A percentile compares a stretch with the other conserved stretches of the same genome.
These are phyloP conservation scores for Pouteria glomerata DNA, from an alignment of 148 eudicot species.

Conservation along the genomic window DNA sequence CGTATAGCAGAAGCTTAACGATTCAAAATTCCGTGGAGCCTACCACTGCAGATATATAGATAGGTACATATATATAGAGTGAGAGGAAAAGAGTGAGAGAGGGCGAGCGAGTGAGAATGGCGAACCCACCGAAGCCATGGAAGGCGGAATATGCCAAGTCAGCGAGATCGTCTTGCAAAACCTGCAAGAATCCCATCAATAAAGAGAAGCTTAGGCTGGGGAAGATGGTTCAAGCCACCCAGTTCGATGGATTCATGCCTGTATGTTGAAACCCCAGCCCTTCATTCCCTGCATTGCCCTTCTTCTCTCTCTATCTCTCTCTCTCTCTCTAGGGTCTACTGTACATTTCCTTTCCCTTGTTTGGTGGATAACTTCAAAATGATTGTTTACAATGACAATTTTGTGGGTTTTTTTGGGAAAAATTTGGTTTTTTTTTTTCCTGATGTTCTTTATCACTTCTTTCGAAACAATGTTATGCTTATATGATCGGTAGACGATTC, in stretches of 20 bases:
- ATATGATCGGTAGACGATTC: neutral
- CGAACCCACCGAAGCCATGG: slow-evolving; percentile 87
- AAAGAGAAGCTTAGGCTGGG: slow-evolving; percentile 83
- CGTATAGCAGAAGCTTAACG: no score
- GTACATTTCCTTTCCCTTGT: neutral
- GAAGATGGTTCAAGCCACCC: slow-evolving; percentile 85
- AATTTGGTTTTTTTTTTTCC: neutral
- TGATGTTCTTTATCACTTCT: neutral
- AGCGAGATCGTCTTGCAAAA: slow-evolving; percentile 76
- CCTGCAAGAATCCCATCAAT: slow-evolving; percentile 63
- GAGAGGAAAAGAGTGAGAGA: slow-evolving; percentile 7
- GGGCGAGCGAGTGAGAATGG: slow-evolving; percentile 36
- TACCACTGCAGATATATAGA: no score
- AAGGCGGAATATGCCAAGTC: slow-evolving; percentile 95
- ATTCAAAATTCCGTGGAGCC: no score
- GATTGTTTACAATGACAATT: no score
- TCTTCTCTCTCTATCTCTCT: neutral
- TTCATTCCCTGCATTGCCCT: neutral
- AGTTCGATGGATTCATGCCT: slow-evolving; percentile 97
- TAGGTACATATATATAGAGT: neutral
- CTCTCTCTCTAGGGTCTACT: neutral
- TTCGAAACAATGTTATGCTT: neutral
- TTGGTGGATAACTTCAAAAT: no score
- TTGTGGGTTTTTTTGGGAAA: no score
- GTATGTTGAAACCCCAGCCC: slow-evolving; percentile 31